These are phyloP conservation scores for Spathaspora boniae DNA, from an alignment of 805 yeast genomes.

Conservation along the genomic window DNA sequence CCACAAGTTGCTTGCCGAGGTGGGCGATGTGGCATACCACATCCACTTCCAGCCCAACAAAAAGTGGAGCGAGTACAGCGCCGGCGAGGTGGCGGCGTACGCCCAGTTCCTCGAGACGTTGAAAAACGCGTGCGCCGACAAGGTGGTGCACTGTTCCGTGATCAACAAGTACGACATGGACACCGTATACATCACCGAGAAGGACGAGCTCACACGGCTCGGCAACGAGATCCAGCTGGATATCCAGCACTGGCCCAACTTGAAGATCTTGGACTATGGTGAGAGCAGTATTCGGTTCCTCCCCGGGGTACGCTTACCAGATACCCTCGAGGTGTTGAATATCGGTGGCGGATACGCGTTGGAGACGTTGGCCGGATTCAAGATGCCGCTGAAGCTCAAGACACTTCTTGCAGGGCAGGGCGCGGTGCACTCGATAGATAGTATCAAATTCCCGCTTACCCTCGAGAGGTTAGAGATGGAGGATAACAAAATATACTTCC, in stretches of 20 bases:
- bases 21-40: slow-evolving; percentile 29
- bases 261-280: slow-evolving; percentile 34
- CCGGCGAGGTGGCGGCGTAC: slow-evolving; percentile 23
- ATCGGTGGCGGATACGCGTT: slow-evolving; percentile 38
- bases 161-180: slow-evolving; percentile 33
- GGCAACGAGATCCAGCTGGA: slow-evolving; percentile 38
- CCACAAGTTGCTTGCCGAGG: slow-evolving; percentile 12
- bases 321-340: slow-evolving; percentile 33
- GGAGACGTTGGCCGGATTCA: slow-evolving; percentile 38
- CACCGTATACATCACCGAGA: slow-evolving; percentile 32
- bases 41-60: slow-evolving; percentile 29
- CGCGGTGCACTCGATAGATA: slow-evolving; percentile 32
- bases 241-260: slow-evolving; percentile 30
- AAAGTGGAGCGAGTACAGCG: slow-evolving; percentile 30
- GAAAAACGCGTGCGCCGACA: slow-evolving; percentile 19
- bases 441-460: slow-evolving; percentile 30
- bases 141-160: slow-evolving; percentile 37
- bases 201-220: slow-evolving; percentile 26
- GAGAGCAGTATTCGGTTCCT: slow-evolving; percentile 33
- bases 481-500: slow-evolving; percentile 36
- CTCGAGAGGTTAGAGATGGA: slow-evolving; percentile 31
- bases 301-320: slow-evolving; percentile 40
- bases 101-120: slow-evolving; percentile 20
- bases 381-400: slow-evolving; percentile 30
- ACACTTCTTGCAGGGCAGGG: slow-evolving; percentile 32